Percentiles rank a stretch among this genome's conserved stretches.
These are phyloP conservation scores for Trypanosomatidae sp. DNA, from an alignment of 208 protist genomes.

Conservation along the genomic window DNA sequence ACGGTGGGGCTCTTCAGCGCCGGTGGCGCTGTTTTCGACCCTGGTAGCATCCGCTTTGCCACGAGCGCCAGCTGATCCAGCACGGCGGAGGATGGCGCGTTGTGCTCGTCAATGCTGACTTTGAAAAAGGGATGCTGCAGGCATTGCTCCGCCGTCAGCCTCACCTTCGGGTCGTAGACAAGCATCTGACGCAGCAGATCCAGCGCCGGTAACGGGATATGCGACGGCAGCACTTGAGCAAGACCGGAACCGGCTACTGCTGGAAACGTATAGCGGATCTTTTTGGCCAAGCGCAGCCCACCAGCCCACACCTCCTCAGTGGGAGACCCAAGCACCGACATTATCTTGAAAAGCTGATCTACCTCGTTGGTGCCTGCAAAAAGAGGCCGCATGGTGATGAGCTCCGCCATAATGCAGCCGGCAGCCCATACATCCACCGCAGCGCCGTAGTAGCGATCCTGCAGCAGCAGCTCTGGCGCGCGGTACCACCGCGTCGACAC, in stretches of 20 bases:
- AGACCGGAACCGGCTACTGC: constrained; percentile 57
- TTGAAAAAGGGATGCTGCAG: constrained; percentile 94
- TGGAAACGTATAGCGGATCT: constrained; percentile 84
- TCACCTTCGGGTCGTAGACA: constrained; percentile 94
- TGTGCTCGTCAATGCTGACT: constrained; percentile 58
- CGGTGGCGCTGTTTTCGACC: constrained; percentile 56
- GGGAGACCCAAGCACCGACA: constrained; percentile 77
- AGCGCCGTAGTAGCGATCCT: constrained; percentile 93
- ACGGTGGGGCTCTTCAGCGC: constrained; percentile 14
- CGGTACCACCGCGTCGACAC: constrained; percentile 99
- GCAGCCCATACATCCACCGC: constrained; percentile 96
- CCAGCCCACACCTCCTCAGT: constrained; percentile 74
- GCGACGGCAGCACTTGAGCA: constrained; percentile 55
- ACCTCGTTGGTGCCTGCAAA: constrained; percentile 93
- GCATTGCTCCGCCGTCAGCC: constrained; percentile 93
- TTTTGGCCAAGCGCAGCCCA: constrained; percentile 67
- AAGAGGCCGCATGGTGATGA: constrained; percentile 97
- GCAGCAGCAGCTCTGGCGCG: constrained; percentile 97
- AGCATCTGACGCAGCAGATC: constrained; percentile 94
- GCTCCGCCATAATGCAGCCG: constrained; percentile 98
- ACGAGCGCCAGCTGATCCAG: constrained; percentile 54
- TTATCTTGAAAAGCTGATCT: constrained; percentile 84
- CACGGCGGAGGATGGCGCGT: constrained; percentile 34
- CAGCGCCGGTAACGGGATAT: constrained; percentile 87
- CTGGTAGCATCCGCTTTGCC: constrained; percentile 40